Evolutionary conservation across 345 rosid species (phyloP), one percentile per base, ranked within the genome.

Genomic region (Brassica carinata): DNA sequence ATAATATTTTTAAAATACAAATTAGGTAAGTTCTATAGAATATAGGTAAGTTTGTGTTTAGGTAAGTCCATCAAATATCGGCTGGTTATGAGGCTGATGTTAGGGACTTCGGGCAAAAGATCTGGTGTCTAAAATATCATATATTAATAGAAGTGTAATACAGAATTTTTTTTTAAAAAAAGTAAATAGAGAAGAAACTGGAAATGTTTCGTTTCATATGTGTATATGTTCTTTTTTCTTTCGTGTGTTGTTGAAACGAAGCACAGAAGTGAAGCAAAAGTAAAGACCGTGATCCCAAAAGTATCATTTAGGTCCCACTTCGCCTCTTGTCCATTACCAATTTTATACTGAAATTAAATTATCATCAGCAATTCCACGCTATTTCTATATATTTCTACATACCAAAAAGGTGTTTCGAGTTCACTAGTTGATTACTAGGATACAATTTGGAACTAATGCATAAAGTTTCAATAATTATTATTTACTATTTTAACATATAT

Each of bases 211-310:
- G 36, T 69, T 77, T 77, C 27, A 18, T 18, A 10, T 45, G 11
- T 55, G 17, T 55, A 17, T 19, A 7, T 45, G 14, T 40, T 61
- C 38, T 18, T 67, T 74, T 85, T 77, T 63, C 63, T 51, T 59
- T 67, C 76, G 72, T 62, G 80, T 74, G 82, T 77, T 75, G 87
- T 71, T 83, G 85, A 76, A 80, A 84, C 85, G 74, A 88, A 85
- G 90, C 78, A 85, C 75, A 85, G 92, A 89, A 92, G 97, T 94
- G 90, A 94, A 94, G 96, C 96, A 87, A 89, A 92, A 89, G 96
- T 85, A 80, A 88, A 85, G 51, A 65, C 89, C 91, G 92, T 86
- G 83, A 89, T 87, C 84, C 94, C 59, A 81, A 81, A 78, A 82
- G 84, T 88, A 87, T 89, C 88, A 85, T 29, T 89, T 81, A 73